Evolutionary conservation across 495 filamentous ascomycete species (phyloP).

Genomic region (Cairneyella variabilis): DNA sequence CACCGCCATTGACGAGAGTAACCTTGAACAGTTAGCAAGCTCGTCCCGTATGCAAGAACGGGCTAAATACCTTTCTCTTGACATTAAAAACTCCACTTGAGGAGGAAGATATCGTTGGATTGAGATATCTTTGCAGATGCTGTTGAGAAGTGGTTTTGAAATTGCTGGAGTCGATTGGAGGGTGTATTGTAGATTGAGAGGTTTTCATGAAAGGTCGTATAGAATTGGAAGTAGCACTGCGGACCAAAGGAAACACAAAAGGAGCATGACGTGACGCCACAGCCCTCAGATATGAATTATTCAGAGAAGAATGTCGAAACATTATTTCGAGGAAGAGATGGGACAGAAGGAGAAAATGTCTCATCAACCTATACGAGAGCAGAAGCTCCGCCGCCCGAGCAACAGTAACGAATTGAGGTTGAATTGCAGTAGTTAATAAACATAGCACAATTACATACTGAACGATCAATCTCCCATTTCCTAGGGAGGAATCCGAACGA

Average conservation of each 20-base stretch:
- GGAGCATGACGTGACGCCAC: background rate
- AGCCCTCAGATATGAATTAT: background rate
- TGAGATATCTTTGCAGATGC: constrained; percentile 13
- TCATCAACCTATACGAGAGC: no score
- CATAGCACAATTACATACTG: no score
- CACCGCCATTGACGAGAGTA: constrained; percentile 64
- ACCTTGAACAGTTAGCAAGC: constrained; percentile 32
- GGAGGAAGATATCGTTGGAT: constrained; percentile 19
- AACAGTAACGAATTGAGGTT: no score
- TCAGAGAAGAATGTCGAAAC: background rate
- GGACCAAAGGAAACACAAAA: no score
- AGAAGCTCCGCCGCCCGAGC: no score
- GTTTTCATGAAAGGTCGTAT: background rate
- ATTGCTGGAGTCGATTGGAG: background rate
- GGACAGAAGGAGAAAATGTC: no score
- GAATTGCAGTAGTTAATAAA: no score
- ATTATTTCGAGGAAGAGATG: background rate
- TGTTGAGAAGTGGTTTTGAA: background rate
- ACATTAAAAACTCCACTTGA: constrained; percentile 22
- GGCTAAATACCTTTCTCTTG: constrained; percentile 17
- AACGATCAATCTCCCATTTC: no score
- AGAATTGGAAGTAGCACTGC: no score
- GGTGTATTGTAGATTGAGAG: background rate
- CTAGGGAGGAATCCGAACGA: no score
- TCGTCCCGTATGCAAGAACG: no score